A percentile compares a stretch with the other conserved stretches of the same genome.
Conservation (phyloP, 2,329 filamentous ascomycete species). For the Fusarium albosuccineum region DNA sequence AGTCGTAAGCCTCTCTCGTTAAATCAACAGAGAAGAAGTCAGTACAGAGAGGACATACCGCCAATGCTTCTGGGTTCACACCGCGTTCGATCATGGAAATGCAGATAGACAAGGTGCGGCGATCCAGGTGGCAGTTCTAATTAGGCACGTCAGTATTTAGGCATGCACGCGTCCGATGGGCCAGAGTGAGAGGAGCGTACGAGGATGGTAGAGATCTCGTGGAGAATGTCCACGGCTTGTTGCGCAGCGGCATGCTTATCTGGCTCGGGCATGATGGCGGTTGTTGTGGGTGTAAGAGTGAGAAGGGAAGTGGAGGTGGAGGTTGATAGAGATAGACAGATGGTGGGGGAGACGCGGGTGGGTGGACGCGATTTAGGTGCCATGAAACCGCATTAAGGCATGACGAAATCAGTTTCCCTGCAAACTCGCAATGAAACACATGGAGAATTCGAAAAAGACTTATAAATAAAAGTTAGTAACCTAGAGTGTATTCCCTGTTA, state of each 20-base stretch:
- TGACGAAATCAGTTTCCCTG: background rate
- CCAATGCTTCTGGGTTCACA: conserved; percentile 93
- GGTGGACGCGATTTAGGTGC: conserved; percentile 25
- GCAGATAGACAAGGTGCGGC: conserved; percentile 91
- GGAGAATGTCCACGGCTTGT: conserved; percentile 84
- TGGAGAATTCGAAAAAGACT: too few species aligned
- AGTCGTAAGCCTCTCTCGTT: accelerated
- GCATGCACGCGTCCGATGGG: background rate
- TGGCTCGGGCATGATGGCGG: conserved; percentile 60
- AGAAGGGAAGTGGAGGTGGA: conserved; percentile 36
- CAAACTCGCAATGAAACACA: background rate
- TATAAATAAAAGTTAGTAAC: too few species aligned
- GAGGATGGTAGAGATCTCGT: conserved; percentile 89
- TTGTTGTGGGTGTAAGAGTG: conserved; percentile 14
- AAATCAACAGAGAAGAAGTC: accelerated
- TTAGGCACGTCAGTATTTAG: conserved; percentile 22
- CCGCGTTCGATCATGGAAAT: conserved; percentile 98
- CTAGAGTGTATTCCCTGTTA: too few species aligned
- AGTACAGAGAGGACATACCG: conserved; percentile 69
- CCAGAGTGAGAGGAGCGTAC: conserved; percentile 63
- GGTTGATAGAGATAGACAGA: conserved; percentile 3
- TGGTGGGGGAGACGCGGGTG: conserved; percentile 41
- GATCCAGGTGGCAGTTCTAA: conserved; percentile 93
- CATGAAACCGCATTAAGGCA: background rate
- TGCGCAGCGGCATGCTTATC: conserved; percentile 82